Percentiles rank a stretch among this genome's conserved stretches.
Evolutionary conservation across 768 basidiomycete species (phyloP).

Genomic region (Trametes elegans): DNA sequence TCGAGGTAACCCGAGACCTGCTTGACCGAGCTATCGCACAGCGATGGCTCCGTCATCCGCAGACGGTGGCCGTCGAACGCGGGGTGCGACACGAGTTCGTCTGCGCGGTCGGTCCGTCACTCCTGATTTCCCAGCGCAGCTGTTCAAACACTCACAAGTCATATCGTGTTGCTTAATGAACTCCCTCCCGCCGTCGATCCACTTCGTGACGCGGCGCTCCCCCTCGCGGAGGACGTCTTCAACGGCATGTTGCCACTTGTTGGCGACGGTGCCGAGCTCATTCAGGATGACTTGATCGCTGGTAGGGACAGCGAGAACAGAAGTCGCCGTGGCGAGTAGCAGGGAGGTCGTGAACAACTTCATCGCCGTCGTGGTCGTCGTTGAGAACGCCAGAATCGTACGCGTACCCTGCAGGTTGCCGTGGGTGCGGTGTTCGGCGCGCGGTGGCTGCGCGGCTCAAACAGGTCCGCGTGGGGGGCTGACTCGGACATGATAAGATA

Average conservation of each 20-base stretch:
- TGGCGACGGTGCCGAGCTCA: constrained; percentile 23
- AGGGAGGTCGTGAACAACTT: constrained; percentile 4
- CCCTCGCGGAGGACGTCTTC: constrained; percentile 36
- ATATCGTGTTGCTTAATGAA: constrained; percentile 72
- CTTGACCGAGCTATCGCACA: constrained; percentile 52
- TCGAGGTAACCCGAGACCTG: constrained; percentile 59
- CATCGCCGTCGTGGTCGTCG: constrained; percentile 16
- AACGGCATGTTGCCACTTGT: constrained; percentile 35
- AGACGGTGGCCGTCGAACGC: constrained; percentile 38
- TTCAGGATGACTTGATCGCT: constrained; percentile 47
- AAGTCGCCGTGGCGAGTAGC: constrained; percentile 26
- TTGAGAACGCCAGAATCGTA: too few species aligned
- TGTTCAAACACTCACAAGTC: constrained; percentile 51
- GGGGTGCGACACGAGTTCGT: constrained; percentile 40
- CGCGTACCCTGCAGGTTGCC: too few species aligned
- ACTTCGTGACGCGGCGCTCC: constrained; percentile 48
- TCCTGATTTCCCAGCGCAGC: neutral
- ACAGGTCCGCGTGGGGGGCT: neutral
- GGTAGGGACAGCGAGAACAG: constrained; percentile 38
- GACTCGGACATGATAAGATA: too few species aligned
- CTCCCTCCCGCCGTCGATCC: constrained; percentile 60
- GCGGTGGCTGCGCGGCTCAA: too few species aligned
- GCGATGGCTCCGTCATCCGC: constrained; percentile 39
- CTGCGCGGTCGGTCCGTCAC: constrained; percentile 24
- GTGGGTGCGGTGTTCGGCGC: too few species aligned